Conservation (phyloP, 441 rosid genomes). For the Isatis lusitanica region DNA sequence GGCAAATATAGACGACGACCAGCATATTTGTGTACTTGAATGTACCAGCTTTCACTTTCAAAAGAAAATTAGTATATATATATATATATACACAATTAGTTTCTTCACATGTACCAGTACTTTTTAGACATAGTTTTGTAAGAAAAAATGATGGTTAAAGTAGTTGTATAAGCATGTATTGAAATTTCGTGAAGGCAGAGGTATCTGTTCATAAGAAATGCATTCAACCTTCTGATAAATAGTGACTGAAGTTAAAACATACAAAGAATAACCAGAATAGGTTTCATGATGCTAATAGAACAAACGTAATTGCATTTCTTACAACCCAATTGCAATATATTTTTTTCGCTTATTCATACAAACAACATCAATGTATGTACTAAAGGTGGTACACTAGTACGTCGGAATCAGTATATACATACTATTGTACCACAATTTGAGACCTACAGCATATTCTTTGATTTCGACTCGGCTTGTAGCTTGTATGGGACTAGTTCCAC, state of each 20-base stretch:
- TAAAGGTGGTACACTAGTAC: too few relatives aligned
- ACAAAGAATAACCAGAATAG: neutral
- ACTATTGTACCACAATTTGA: neutral
- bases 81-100: neutral
- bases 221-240: neutral
- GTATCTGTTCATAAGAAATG: neutral
- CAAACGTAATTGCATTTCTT: neutral
- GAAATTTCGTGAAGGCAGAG: neutral
- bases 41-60: constrained; percentile 26
- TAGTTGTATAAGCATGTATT: neutral
- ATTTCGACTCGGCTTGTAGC: neutral
- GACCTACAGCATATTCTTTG: neutral
- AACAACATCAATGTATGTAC: neutral
- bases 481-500: neutral
- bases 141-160: neutral
- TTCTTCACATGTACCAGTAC: neutral
- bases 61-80: neutral
- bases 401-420: neutral
- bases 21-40: constrained; percentile 22
- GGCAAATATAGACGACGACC: constrained; percentile 32
- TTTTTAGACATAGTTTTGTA: neutral
- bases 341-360: neutral
- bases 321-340: neutral
- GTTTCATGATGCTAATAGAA: neutral
- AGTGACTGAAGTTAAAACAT: neutral